A percentile compares a stretch with the other conserved stretches of the same genome.
Conservation (phyloP, 805 yeast genomes). For the Candida boleticola region DNA sequence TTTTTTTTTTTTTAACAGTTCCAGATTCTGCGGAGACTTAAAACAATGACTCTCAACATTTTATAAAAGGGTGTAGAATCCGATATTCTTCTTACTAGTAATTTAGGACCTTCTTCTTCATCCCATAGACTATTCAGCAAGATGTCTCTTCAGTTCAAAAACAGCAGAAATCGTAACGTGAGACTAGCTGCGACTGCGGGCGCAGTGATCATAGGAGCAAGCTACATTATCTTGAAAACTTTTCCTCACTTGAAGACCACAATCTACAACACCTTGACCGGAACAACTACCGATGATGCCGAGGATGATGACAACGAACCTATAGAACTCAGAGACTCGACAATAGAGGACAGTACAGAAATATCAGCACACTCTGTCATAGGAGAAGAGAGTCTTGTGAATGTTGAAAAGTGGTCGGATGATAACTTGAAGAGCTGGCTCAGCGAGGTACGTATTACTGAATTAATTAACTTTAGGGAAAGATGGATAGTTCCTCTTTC, state of each 20-base stretch:
- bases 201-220: constrained; percentile 42
- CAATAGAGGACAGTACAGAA: constrained; percentile 1
- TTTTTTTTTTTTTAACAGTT: constrained; percentile 1
- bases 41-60: background rate
- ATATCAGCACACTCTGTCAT: background rate
- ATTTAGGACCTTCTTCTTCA: background rate
- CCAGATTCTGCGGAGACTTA: no score
- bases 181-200: constrained; percentile 31
- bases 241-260: constrained; percentile 47
- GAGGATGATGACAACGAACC: constrained; percentile 24
- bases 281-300: constrained; percentile 15
- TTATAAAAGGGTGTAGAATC: no score
- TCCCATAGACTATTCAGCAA: no score
- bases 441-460: constrained; percentile 36
- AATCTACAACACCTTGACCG: constrained; percentile 20
- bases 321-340: constrained; percentile 14
- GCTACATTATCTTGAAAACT: constrained; percentile 41
- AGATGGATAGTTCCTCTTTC: no score
- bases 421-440: constrained; percentile 36
- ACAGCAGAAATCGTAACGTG: constrained; percentile 9
- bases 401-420: constrained; percentile 34
- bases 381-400: constrained; percentile 20
- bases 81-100: background rate
- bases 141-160: constrained; percentile 17
- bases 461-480: background rate